Conservation (phyloP, 2,329 filamentous ascomycete species). For the Aspergillus sp. region DNA sequence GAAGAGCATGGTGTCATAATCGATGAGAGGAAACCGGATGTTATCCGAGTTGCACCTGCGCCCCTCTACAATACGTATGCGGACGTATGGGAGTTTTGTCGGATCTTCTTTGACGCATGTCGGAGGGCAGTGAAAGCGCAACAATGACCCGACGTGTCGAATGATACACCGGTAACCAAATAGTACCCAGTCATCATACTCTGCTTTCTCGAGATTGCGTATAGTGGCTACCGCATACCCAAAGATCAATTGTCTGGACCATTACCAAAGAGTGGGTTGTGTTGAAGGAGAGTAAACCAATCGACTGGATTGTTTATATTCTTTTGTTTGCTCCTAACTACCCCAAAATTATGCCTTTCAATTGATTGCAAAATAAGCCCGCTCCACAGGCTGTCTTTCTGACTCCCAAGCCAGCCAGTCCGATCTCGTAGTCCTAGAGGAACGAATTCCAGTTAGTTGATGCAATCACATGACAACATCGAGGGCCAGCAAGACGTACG, state of each 20-base stretch:
- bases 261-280: too few relatives aligned
- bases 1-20: constrained; percentile 70
- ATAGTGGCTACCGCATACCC: background rate
- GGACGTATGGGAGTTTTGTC: constrained; percentile 66
- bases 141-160: constrained; percentile 4
- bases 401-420: constrained; percentile 98
- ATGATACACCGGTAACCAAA: background rate
- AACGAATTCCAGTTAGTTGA: constrained; percentile 5
- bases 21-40: constrained; percentile 82
- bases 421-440: constrained; percentile 77
- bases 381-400: constrained; percentile 67
- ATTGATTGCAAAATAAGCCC: constrained; percentile 60
- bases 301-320: background rate
- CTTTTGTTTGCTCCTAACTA: background rate
- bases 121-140: constrained; percentile 30
- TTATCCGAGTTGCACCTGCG: constrained; percentile 78
- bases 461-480: background rate
- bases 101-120: constrained; percentile 53
- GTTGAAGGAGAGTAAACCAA: background rate
- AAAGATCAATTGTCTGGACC: too few relatives aligned
- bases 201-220: background rate
- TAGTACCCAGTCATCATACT: background rate
- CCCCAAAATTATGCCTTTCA: constrained; percentile 17
- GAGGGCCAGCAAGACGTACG: constrained; percentile 56
- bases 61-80: constrained; percentile 80